A percentile compares a stretch with the other conserved stretches of the same genome.
Evolutionary conservation across 2,329 filamentous ascomycete species (phyloP).

Genomic region (Trichophyton verrucosum): DNA sequence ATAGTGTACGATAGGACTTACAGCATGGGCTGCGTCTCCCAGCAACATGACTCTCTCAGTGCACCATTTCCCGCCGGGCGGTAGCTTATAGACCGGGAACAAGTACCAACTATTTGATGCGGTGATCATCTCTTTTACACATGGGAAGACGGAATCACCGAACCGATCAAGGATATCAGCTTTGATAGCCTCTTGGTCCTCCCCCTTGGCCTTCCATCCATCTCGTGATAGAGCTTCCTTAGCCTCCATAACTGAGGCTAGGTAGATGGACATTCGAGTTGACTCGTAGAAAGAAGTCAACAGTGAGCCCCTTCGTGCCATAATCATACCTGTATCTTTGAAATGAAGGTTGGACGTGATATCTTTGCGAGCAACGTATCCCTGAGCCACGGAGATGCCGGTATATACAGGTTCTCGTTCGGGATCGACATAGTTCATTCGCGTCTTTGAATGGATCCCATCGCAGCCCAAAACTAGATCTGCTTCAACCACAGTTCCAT

Average conservation of each 20-base stretch:
- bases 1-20: conserved; percentile 18
- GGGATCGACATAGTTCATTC: conserved; percentile 38
- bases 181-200: conserved; percentile 22
- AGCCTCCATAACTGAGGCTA: conserved; percentile 25
- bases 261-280: conserved; percentile 21
- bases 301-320: conserved; percentile 37
- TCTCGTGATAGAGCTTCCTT: conserved; percentile 15
- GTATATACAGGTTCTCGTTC: conserved; percentile 40
- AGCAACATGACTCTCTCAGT: conserved; percentile 29
- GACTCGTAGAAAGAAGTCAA: conserved; percentile 33
- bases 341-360: conserved; percentile 23
- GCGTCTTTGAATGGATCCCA: conserved; percentile 47
- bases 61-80: conserved; percentile 26
- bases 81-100: conserved; percentile 27
- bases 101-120: conserved; percentile 23
- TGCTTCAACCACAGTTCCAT: conserved; percentile 33
- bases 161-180: conserved; percentile 26
- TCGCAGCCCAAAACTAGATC: conserved; percentile 45
- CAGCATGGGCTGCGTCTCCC: conserved; percentile 35
- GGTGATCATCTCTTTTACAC: conserved; percentile 24
- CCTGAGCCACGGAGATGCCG: conserved; percentile 25
- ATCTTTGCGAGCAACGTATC: conserved; percentile 8
- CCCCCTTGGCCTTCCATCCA: conserved; percentile 13
- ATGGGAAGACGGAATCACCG: conserved; percentile 22
- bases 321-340: conserved; percentile 33